Evolutionary conservation across 495 filamentous ascomycete genomes (phyloP).

Genomic region (Amniculicola lignicola): DNA sequence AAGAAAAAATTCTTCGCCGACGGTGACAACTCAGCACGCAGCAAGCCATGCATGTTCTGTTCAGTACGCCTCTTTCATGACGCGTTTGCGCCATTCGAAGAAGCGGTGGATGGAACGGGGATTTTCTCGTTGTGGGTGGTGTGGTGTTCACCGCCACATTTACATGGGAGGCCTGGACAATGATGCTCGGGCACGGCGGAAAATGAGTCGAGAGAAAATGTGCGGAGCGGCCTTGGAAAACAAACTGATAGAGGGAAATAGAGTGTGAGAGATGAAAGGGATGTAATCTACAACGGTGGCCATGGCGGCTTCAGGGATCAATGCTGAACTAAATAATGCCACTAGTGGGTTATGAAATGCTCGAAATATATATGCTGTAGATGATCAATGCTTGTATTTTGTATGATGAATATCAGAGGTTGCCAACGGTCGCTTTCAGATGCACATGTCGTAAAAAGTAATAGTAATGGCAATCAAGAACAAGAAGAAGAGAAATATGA

Average conservation of each 20-base stretch:
- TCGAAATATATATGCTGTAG: background rate
- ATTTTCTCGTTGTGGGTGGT: too few relatives aligned
- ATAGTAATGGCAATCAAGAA: conserved; percentile 6
- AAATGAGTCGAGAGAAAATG: conserved; percentile 2
- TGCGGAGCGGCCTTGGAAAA: background rate
- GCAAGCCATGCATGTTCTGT: conserved; percentile 14
- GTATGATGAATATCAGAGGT: conserved; percentile 1
- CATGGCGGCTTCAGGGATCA: conserved; percentile 7
- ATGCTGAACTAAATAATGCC: too few relatives aligned
- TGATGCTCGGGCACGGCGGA: background rate
- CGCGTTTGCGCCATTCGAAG: conserved; percentile 11
- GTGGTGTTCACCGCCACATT: conserved; percentile 15
- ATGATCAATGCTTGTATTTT: conserved; percentile 5
- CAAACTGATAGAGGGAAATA: conserved; percentile 13
- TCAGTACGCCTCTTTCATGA: background rate
- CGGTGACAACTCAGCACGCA: conserved; percentile 24
- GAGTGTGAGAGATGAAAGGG: background rate
- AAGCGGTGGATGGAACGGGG: background rate
- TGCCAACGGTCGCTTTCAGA: conserved; percentile 12
- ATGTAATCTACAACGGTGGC: conserved; percentile 22
- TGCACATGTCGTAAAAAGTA: conserved; percentile 18
- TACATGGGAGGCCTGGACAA: conserved; percentile 8
- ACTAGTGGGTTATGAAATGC: background rate
- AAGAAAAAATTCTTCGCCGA: background rate
- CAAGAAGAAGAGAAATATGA: conserved; percentile 11